Evolutionary conservation across 768 basidiomycete genomes (phyloP).

Genomic region (Hypholoma sublateritium): DNA sequence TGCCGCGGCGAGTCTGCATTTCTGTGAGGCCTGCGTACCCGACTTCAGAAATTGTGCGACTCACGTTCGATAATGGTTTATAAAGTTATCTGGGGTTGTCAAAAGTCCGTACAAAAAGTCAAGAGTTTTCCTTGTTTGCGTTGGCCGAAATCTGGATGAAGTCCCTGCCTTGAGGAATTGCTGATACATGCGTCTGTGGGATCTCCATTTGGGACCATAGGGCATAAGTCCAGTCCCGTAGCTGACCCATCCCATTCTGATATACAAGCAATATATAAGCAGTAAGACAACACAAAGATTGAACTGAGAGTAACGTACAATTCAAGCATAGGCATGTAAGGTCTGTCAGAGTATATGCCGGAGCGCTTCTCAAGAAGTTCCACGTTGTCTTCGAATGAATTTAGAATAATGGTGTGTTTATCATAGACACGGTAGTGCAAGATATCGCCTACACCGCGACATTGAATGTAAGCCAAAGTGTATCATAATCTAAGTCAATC

Average conservation of each 20-base stretch:
- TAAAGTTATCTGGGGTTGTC: not conserved
- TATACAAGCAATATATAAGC: too few relatives aligned
- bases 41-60: not conserved
- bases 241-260: constrained; percentile 31
- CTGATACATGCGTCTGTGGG: not conserved
- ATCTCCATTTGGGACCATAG: not conserved
- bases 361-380: constrained; percentile 26
- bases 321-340: constrained; percentile 16
- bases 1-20: constrained; percentile 5
- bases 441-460: constrained; percentile 25
- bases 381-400: constrained; percentile 16
- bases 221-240: constrained; percentile 24
- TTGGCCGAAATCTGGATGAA: not conserved
- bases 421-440: constrained; percentile 18
- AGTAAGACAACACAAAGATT: not conserved
- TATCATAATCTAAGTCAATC: not conserved
- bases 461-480: not conserved
- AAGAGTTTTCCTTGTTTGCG: not conserved
- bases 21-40: not conserved
- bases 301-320: constrained; percentile 14
- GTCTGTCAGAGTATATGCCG: constrained; percentile 23
- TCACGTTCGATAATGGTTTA: constrained; percentile 8
- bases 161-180: not conserved
- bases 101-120: not conserved
- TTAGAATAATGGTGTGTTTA: constrained; percentile 22